A percentile compares a stretch with the other conserved stretches of the same genome.
phyloP scores from a whole-genome alignment of 2,329 filamentous ascomycete genomes.

The Aspergillus felis region DNA sequence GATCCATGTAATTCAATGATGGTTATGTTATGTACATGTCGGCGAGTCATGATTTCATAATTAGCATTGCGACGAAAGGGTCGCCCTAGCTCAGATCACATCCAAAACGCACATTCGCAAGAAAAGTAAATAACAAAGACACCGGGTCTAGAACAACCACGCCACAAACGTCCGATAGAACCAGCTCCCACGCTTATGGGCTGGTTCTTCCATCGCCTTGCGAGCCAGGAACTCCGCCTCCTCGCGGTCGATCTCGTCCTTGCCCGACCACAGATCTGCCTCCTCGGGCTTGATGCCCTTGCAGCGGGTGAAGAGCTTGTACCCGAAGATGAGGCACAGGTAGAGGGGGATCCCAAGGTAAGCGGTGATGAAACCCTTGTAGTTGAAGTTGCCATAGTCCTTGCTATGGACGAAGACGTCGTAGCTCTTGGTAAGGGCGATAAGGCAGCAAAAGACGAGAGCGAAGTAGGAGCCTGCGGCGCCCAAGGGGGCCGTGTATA shows the following conservation, averaged over 20 bases:
- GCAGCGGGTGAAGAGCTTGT: slow-evolving; percentile 57
- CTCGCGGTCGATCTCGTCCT: slow-evolving; percentile 68
- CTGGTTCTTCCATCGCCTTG: slow-evolving; percentile 43
- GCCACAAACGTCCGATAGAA: slow-evolving; percentile 58
- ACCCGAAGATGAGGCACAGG: slow-evolving; percentile 64
- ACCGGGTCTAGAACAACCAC: slow-evolving; percentile 54
- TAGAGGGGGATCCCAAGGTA: slow-evolving; percentile 76
- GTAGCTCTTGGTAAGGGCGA: slow-evolving; percentile 80
- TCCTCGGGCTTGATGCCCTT: slow-evolving; percentile 54
- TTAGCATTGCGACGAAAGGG: background rate
- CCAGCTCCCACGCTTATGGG: slow-evolving; percentile 38
- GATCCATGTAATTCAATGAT: background rate
- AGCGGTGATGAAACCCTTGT: slow-evolving; percentile 72
- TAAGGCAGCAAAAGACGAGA: slow-evolving; percentile 66
- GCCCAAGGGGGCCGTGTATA: slow-evolving; percentile 70
- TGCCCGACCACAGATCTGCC: slow-evolving; percentile 68
- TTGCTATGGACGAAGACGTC: slow-evolving; percentile 58
- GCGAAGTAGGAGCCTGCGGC: slow-evolving; percentile 64
- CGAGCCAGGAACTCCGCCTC: slow-evolving; percentile 64
- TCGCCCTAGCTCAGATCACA: background rate
- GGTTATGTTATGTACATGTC: background rate
- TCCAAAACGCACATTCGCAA: background rate
- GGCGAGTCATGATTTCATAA: background rate
- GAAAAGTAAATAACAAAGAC: background rate
- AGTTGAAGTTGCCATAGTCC: slow-evolving; percentile 58